These are phyloP conservation scores for Aureobasidium pullulans DNA, from an alignment of 2,329 filamentous ascomycete genomes.

Conservation along the genomic window DNA sequence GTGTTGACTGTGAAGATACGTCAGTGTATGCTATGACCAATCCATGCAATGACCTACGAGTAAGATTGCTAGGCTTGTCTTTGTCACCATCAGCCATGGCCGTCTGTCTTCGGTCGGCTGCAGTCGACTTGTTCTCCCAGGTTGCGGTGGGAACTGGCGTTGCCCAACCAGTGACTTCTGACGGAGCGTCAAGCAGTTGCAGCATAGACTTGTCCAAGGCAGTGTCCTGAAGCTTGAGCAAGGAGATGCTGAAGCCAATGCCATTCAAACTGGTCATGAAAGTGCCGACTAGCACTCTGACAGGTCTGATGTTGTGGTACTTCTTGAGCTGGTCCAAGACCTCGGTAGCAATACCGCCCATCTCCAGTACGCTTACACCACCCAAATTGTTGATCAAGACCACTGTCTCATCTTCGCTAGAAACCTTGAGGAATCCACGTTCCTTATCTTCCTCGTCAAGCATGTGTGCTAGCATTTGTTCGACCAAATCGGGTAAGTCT, in stretches of 20 bases:
- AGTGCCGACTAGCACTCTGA: conserved; percentile 56
- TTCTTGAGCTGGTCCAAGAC: conserved; percentile 53
- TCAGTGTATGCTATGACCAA: not conserved
- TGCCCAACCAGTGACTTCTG: conserved; percentile 61
- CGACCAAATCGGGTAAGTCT: conserved; percentile 37
- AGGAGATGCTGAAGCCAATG: conserved; percentile 61
- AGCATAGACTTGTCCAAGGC: conserved; percentile 56
- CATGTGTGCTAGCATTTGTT: conserved; percentile 59
- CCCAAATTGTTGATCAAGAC: conserved; percentile 70
- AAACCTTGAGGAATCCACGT: conserved; percentile 60
- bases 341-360: conserved; percentile 65
- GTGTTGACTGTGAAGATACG: conserved; percentile 42
- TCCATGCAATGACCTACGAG: conserved; percentile 30
- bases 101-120: conserved; percentile 29
- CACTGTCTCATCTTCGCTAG: conserved; percentile 55
- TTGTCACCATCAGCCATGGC: conserved; percentile 32
- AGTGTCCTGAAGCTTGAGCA: conserved; percentile 57
- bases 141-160: conserved; percentile 52
- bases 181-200: conserved; percentile 59
- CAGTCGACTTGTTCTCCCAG: conserved; percentile 46
- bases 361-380: conserved; percentile 63
- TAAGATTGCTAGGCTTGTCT: conserved; percentile 45
- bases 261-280: conserved; percentile 69
- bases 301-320: conserved; percentile 53
- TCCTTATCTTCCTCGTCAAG: conserved; percentile 58